Percentiles rank a stretch among this genome's conserved stretches.
Conservation (phyloP, 176 grass and related monocot species). For the Phragmites australis region DNA sequence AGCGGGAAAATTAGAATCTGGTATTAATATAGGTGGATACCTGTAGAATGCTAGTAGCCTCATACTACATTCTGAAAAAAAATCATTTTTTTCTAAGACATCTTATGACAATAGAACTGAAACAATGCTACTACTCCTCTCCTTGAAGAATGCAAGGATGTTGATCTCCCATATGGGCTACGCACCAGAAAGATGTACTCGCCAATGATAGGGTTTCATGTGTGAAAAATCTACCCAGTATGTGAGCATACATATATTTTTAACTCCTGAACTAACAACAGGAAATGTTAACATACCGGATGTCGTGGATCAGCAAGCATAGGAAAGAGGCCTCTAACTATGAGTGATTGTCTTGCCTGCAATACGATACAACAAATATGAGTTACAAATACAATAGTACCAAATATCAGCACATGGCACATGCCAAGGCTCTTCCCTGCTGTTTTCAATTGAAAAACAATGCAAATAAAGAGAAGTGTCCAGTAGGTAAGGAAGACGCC, state of each 20-base stretch:
- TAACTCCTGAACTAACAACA: neutral
- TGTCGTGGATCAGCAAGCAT: conserved; percentile 98
- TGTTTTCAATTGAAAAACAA: neutral
- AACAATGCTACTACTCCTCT: neutral
- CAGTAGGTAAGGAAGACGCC: neutral
- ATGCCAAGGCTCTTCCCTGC: too few relatives aligned
- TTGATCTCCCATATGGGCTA: conserved; percentile 7
- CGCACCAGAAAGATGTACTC: neutral
- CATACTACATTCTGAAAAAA: neutral
- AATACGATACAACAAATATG: conserved; percentile 33
- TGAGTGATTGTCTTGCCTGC: conserved; percentile 96
- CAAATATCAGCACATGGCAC: neutral
- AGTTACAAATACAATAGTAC: conserved; percentile 1
- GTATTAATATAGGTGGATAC: neutral
- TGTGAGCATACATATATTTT: neutral
- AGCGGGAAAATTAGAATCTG: neutral
- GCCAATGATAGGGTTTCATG: neutral
- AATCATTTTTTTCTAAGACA: neutral
- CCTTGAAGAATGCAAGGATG: neutral
- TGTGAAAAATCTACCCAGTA: neutral
- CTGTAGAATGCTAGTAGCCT: neutral
- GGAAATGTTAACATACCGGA: conserved; percentile 64
- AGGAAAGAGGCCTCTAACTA: conserved; percentile 97
- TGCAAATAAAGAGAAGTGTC: too few relatives aligned
- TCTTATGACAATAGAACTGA: neutral